A percentile compares a stretch with the other conserved stretches of the same genome.
These are phyloP conservation scores for Coemansia sp. DNA, from an alignment of 192 early-diverging fungal species.

Conservation along the genomic window DNA sequence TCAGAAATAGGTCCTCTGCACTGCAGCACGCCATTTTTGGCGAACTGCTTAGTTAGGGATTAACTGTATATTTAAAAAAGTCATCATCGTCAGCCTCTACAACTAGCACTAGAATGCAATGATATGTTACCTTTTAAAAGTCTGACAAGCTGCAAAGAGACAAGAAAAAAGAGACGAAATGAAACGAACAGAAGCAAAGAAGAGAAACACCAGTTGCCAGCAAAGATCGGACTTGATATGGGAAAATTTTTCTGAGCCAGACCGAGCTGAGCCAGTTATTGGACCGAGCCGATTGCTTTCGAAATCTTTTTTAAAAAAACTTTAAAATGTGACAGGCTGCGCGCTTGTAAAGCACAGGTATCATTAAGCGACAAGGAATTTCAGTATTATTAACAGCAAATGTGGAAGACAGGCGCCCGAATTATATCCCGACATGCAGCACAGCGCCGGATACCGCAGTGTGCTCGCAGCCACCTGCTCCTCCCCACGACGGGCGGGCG, in stretches of 20 bases:
- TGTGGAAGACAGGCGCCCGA: background rate
- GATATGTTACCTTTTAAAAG: background rate
- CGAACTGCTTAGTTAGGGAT: slow-evolving; percentile 37
- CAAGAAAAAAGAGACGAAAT: background rate
- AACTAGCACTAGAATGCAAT: background rate
- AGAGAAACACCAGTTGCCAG: no score
- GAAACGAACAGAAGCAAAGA: no score
- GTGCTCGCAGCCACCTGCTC: background rate
- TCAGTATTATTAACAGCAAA: background rate
- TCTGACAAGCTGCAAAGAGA: background rate
- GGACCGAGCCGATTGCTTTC: background rate
- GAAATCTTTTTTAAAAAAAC: background rate
- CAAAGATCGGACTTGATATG: background rate
- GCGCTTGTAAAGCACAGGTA: no score
- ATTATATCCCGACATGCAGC: background rate
- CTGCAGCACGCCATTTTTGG: background rate
- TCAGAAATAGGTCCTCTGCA: slow-evolving; percentile 43
- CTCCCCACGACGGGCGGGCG: background rate
- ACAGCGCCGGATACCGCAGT: background rate
- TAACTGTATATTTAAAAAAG: slow-evolving; percentile 6
- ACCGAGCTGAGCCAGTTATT: background rate
- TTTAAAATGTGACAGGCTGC: background rate
- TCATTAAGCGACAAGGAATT: no score
- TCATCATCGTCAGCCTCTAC: slow-evolving; percentile 21
- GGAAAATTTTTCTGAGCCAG: background rate